These are phyloP conservation scores for Mycena rebaudengoi DNA, from an alignment of 768 basidiomycete species.

Conservation along the genomic window DNA sequence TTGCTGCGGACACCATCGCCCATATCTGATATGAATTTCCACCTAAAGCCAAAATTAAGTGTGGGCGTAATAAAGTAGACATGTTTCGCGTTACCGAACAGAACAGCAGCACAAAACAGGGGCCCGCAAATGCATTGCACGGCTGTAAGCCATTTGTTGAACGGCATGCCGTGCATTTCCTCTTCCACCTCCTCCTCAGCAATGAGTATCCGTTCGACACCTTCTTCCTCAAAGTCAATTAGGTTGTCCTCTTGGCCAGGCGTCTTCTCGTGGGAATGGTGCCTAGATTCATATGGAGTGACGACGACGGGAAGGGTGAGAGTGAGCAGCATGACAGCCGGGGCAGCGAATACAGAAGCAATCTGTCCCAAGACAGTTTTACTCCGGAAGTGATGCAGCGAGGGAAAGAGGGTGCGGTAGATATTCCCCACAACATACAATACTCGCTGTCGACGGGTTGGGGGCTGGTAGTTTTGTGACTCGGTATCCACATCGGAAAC, in stretches of 20 bases:
- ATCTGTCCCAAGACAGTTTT: slow-evolving; percentile 79
- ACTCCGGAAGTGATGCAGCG: slow-evolving; percentile 73
- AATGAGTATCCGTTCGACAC: slow-evolving; percentile 69
- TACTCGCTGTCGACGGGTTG: slow-evolving; percentile 50
- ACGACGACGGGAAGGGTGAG: slow-evolving; percentile 92
- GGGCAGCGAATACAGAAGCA: slow-evolving; percentile 82
- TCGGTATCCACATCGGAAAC: slow-evolving; percentile 50
- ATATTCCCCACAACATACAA: slow-evolving; percentile 48
- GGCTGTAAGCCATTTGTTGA: slow-evolving; percentile 87
- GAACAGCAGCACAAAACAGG: slow-evolving; percentile 72
- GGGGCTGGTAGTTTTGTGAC: slow-evolving; percentile 51
- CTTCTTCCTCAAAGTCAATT: slow-evolving; percentile 81
- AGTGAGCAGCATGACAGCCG: slow-evolving; percentile 86
- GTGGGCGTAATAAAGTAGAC: slow-evolving; percentile 1
- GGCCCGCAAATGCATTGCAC: slow-evolving; percentile 87
- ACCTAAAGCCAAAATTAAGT: slow-evolving; percentile 43
- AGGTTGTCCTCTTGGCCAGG: slow-evolving; percentile 53
- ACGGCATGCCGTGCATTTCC: slow-evolving; percentile 69
- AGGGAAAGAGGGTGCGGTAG: slow-evolving; percentile 82
- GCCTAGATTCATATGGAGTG: slow-evolving; percentile 54
- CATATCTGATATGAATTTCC: slow-evolving; percentile 53
- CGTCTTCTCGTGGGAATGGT: slow-evolving; percentile 50
- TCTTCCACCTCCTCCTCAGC: slow-evolving; percentile 80
- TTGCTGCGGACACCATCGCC: slow-evolving; percentile 61
- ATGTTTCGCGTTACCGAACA: slow-evolving; percentile 72